Base-by-base conservation (phyloP, 768 basidiomycete species). In the Boletus vinaceobasis region DNA sequence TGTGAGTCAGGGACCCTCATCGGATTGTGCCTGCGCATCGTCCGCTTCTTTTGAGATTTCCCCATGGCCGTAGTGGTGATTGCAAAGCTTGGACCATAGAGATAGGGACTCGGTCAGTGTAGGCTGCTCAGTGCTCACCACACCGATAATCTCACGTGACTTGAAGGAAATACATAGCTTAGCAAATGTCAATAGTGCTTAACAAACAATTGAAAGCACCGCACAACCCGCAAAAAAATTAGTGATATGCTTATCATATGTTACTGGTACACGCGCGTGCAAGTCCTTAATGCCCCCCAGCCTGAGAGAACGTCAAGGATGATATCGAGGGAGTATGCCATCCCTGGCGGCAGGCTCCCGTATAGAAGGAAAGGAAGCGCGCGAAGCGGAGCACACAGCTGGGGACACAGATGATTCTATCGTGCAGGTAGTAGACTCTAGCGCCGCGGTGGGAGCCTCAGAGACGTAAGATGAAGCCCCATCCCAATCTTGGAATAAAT, bases 1-100 rank as follows among this genome's bases (percentile, higher is more conserved):
- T 97, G 93, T 3, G 89, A 86, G 71, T 97, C 94, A 21, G 95
- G 94, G 0, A 98, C 93, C 35, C 94, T 81, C 76, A 97, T 80
- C 8, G 94, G 94, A 65, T 98, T 97, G 72, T 97, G 94, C 53
- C 94, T 78, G 42, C 90, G 85, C 87, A 86, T 86, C 9, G 81
- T 66, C 53, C 83, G 80, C 68, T 93, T 92, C 75, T 95, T 96
- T 68, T 95, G 93, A 38, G 90, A 85, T 73, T 96, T 97, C 62
- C 93, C 94, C 94, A 98, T 98, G 53, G 5, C 29, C 4, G 52
- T 21, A 35, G 43, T 11, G 6, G 21, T 40, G 7, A 14, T 48
- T 14, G 23, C n/a, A 11, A 32, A 26, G 7, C 15, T 23, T 43
- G 23, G 26, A 43, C 32, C 17, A 26, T 19, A 17, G 31, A 53